Evolutionary conservation across 23 red algal genomes (phyloP).

Genomic region (Gracilariopsis chorda): DNA sequence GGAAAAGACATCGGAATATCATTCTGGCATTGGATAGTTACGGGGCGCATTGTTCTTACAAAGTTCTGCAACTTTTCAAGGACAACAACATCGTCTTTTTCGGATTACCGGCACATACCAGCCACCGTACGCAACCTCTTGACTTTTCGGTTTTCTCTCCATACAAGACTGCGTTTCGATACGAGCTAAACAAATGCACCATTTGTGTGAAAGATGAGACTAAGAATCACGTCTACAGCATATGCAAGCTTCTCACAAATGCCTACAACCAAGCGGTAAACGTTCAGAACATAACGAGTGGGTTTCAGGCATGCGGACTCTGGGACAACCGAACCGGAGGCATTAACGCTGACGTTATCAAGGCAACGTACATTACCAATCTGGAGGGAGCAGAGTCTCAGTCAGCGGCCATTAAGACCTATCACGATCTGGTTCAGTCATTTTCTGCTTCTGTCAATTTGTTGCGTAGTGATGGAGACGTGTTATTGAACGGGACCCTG

Average conservation of each 20-base stretch:
- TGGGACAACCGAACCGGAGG: not conserved
- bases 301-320: not conserved
- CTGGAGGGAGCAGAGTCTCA: no score
- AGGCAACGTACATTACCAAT: not conserved
- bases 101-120: no score
- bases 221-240: not conserved
- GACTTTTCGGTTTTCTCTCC: no score
- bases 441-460: not conserved
- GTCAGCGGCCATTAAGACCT: not conserved
- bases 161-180: no score
- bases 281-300: conserved; percentile 13
- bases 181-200: not conserved
- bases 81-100: no score
- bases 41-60: not conserved
- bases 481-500: not conserved
- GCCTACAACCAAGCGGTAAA: no score
- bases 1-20: not conserved
- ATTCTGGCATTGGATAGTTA: not conserved
- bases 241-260: not conserved
- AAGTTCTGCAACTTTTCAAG: no score
- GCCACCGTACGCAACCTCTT: no score
- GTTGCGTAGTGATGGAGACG: conserved; percentile 16
- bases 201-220: not conserved
- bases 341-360: not conserved
- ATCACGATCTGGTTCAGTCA: not conserved